Conservation (phyloP, 2,329 filamentous ascomycete species). For the Orbilia blumenaviensis region DNA sequence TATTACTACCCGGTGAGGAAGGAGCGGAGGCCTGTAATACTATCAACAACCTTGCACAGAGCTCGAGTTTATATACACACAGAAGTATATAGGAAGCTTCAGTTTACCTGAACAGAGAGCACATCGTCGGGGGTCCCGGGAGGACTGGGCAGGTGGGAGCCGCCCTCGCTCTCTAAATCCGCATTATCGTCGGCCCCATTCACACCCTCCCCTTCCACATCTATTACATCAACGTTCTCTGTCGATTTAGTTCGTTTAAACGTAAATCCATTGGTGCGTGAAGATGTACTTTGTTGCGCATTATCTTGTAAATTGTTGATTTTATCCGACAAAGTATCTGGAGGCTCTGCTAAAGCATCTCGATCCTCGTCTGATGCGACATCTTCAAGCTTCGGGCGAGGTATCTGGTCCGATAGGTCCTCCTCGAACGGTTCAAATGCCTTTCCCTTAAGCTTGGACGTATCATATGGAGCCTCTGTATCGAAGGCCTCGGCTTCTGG, state of each 20-base stretch:
- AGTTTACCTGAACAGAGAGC: slow-evolving; percentile 77
- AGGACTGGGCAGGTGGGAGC: slow-evolving; percentile 55
- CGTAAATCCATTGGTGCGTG: slow-evolving; percentile 43
- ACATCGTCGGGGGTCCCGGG: slow-evolving; percentile 72
- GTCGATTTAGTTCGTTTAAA: slow-evolving; percentile 49
- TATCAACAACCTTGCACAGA: slow-evolving; percentile 54
- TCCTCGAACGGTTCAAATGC: slow-evolving; percentile 50
- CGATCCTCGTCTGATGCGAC: neutral
- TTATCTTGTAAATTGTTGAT: slow-evolving; percentile 23
- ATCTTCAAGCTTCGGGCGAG: slow-evolving; percentile 13
- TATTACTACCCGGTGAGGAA: slow-evolving; percentile 77
- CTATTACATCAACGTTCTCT: slow-evolving; percentile 32
- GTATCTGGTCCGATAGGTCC: slow-evolving; percentile 24
- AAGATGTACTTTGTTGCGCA: neutral
- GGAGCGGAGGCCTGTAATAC: slow-evolving; percentile 68
- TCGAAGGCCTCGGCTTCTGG: slow-evolving; percentile 53
- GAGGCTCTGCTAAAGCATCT: slow-evolving; percentile 37
- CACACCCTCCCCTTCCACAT: slow-evolving; percentile 3
- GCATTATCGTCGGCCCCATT: slow-evolving; percentile 52
- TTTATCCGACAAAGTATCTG: slow-evolving; percentile 33
- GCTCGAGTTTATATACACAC: slow-evolving; percentile 7
- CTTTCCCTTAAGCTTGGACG: slow-evolving; percentile 46
- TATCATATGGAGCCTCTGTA: slow-evolving; percentile 48
- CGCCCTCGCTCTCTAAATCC: slow-evolving; percentile 46
- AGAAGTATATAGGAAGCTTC: too few relatives aligned